Base-by-base conservation (phyloP, 2,329 filamentous ascomycete species). In the Aureobasidium subglaciale region DNA sequence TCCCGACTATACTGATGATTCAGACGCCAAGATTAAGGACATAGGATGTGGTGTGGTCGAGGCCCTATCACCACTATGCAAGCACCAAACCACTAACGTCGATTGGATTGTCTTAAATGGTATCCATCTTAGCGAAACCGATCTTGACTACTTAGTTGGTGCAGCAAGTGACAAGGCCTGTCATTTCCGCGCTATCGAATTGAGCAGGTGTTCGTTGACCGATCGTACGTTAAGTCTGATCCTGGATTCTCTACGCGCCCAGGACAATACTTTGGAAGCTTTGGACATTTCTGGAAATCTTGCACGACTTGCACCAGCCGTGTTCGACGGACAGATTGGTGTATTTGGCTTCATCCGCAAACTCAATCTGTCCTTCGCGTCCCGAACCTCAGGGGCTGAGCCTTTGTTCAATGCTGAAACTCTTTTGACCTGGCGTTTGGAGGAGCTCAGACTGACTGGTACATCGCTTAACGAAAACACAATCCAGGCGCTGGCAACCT, bases 101-200 rank as follows among this genome's bases (percentile, higher is more conserved):
- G 83, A 86, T 65, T 88, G 85, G 85, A 79, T 88, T 53, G 76
- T 81, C 20, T 69, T 88, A 57, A 87, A 83, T 58, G 83, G 83
- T 11, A 85, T 88, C 59, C 78, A 81, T 58, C 76, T 88, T n/a
- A 84, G 83, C 37, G 85, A 88, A 54, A 82, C 82, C 0, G 86
- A 88, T 68, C 71, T 88, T 53, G 85, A 88, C 59, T 80, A 80
- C 61, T 63, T 86, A 42, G 82, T 87, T 41, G 83, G 84, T 60
- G 83, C 84, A n/a, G 81, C 84, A 9, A 83, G 84, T 1, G 82
- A 86, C 58, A 76, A 78, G 60, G 74, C 74, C 24, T 85, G 84
- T 56, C 82, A 85, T 63, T 74, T 88, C 53, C 80, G 85, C 45
- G 85, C 83, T 1, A 73, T 88, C 16, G 85, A 88, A 63, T 75